Base-by-base conservation (phyloP, 2,329 filamentous ascomycete genomes). In the Metarhizium brunneum region DNA sequence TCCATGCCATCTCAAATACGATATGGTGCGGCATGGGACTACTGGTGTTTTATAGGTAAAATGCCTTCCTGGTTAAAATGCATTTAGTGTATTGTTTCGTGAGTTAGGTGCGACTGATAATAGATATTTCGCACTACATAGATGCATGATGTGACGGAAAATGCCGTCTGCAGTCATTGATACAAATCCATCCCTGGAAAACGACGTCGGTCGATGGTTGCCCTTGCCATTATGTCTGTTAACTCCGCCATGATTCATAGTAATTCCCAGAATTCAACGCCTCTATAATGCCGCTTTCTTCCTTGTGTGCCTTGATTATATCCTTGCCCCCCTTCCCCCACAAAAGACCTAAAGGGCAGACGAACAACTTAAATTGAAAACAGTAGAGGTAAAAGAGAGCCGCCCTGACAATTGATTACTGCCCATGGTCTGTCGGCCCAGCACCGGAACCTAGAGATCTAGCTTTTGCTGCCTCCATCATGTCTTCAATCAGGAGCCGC, bases 401-500 rank as follows among this genome's bases (percentile, higher is more conserved):
- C 25, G 18, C 20, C 7, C 14, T 13, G 2, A 14, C 6, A 30
- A 30, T 48, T 30, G 0, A 14, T 30, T 10, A 48, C 45, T 48
- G 45, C 25, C 45, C 45, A 18, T 13, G 45, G 59, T 52, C 60
- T 55, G 50, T 59, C 60, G 30, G 36, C 54, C 54, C 35, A 54
- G 59, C 43, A 60, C 62, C 48, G 20, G 56, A 40, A 42, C 54
- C 52, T 32, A 54, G 55, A 6, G 45, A 18, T 18, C 25, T 42
- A 57, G 58, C 56, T 67, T 66, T 55, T 59, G 66, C 53, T 69
- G 70, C 56, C 20, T 59, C 56, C 60, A 61, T 61, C 49, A 74
- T 69, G 38, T 78, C 76, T 59, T 79, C 76, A 67, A 74, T 74
- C 66, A 78, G 71, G 57, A 78, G 65, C 20, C 76, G 72, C 65